Conservation (phyloP, 2,329 filamentous ascomycete genomes). For the Talaromyces piceae region DNA sequence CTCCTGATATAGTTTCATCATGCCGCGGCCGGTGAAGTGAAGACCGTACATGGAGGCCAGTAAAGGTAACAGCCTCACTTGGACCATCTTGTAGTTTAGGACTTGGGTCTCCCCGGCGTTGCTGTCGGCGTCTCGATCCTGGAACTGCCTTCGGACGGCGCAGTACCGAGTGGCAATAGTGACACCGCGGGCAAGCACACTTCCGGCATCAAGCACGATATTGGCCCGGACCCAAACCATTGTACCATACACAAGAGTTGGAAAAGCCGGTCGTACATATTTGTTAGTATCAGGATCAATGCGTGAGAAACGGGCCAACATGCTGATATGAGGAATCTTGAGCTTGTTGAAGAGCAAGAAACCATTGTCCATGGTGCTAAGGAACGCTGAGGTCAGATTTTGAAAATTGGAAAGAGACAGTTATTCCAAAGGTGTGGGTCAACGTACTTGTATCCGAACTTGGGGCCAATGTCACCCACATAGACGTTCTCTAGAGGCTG, state of each 20-base stretch:
- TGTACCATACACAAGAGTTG: conserved; percentile 6
- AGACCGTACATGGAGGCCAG: conserved; percentile 9
- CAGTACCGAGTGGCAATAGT: conserved; percentile 10
- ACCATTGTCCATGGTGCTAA: conserved; percentile 46
- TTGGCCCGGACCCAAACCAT: conserved; percentile 8
- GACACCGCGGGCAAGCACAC: conserved; percentile 4
- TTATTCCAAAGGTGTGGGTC: too few relatives aligned
- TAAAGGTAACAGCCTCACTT: conserved; percentile 8
- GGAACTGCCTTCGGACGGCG: conserved; percentile 8
- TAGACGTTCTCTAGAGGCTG: conserved; percentile 61
- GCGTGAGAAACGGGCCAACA: conserved; percentile 46
- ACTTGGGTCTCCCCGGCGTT: conserved; percentile 1
- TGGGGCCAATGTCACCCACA: conserved; percentile 73
- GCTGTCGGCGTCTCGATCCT: conserved; percentile 1
- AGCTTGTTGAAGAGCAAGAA: conserved; percentile 70
- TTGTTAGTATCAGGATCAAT: not conserved
- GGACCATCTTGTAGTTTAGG: conserved; percentile 8
- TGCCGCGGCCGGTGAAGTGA: conserved; percentile 6
- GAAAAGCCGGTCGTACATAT: not conserved
- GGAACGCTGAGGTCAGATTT: conserved; percentile 46
- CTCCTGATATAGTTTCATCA: conserved; percentile 3
- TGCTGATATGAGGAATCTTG: conserved; percentile 66
- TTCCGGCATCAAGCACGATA: conserved; percentile 7
- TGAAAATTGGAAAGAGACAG: not conserved
- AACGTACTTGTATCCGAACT: conserved; percentile 41